phyloP scores from a whole-genome alignment of 495 filamentous ascomycete genomes.

The Astrothelium macrocarpum region DNA sequence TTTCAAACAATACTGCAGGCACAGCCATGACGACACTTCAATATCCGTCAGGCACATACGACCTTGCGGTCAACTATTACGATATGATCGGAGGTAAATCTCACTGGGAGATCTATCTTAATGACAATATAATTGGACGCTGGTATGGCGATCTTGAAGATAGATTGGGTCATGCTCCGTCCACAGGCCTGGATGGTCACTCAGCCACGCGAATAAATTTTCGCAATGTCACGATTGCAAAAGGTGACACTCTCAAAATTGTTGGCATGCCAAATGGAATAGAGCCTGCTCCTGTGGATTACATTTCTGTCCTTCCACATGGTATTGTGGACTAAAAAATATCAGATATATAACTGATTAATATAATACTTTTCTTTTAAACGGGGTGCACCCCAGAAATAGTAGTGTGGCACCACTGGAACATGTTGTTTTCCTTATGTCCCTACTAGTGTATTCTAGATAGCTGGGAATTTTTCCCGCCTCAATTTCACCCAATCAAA shows the following conservation, averaged over 20 bases:
- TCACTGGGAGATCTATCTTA: slow-evolving; percentile 44
- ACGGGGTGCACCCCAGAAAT: too few relatives aligned
- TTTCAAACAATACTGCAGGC: slow-evolving; percentile 40
- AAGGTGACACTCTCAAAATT: slow-evolving; percentile 51
- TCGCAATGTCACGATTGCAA: slow-evolving; percentile 37
- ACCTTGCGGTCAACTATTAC: slow-evolving; percentile 57
- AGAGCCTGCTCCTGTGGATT: slow-evolving; percentile 58
- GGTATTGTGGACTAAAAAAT: slow-evolving; percentile 47
- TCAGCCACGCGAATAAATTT: slow-evolving; percentile 56
- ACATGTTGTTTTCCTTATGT: too few relatives aligned
- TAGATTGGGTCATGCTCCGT: slow-evolving; percentile 45
- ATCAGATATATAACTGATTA: not conserved
- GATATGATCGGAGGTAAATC: slow-evolving; percentile 49
- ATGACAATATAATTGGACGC: slow-evolving; percentile 40
- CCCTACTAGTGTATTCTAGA: too few relatives aligned
- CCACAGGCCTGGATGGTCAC: slow-evolving; percentile 51
- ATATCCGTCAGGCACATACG: slow-evolving; percentile 45
- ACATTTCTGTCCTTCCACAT: slow-evolving; percentile 50
- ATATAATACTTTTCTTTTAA: too few relatives aligned
- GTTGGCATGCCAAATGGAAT: slow-evolving; percentile 48
- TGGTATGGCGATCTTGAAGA: slow-evolving; percentile 53
- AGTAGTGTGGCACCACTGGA: too few relatives aligned
- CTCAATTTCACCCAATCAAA: too few relatives aligned
- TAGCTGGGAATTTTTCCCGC: too few relatives aligned
- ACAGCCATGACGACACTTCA: slow-evolving; percentile 39